Percentiles rank a stretch among this genome's conserved stretches.
These are phyloP conservation scores for Fusarium nygamai DNA, from an alignment of 2,329 filamentous ascomycete species.

Conservation along the genomic window DNA sequence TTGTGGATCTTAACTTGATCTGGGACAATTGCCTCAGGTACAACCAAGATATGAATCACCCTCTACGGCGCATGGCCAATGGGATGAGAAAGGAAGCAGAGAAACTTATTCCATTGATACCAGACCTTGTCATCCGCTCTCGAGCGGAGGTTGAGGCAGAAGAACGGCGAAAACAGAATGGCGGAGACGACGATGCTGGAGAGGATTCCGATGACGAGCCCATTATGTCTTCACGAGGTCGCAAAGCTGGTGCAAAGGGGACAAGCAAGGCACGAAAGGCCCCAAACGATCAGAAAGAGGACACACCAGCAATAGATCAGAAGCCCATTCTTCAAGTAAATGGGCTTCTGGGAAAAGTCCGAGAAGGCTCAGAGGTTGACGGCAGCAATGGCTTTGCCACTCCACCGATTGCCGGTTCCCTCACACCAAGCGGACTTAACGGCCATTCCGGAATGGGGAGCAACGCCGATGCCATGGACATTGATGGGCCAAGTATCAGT, in stretches of 20 bases:
- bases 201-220: constrained; percentile 98
- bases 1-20: constrained; percentile 91
- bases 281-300: constrained; percentile 77
- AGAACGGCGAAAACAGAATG: constrained; percentile 84
- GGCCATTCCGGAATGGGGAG: constrained; percentile 74
- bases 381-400: constrained; percentile 89
- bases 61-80: constrained; percentile 89
- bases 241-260: constrained; percentile 82
- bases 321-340: constrained; percentile 78
- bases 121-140: constrained; percentile 88
- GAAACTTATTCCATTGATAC: constrained; percentile 93
- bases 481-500: constrained; percentile 79
- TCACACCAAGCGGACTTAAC: constrained; percentile 79
- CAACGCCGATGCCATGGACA: constrained; percentile 86
- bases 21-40: constrained; percentile 98
- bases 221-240: constrained; percentile 95
- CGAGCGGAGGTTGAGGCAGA: constrained; percentile 94
- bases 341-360: constrained; percentile 66
- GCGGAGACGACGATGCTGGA: constrained; percentile 81
- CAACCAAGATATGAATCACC: constrained; percentile 89
- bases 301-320: constrained; percentile 78
- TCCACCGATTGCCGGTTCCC: constrained; percentile 77
- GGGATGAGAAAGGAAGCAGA: constrained; percentile 98
- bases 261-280: constrained; percentile 82
- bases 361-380: constrained; percentile 84